A percentile compares a stretch with the other conserved stretches of the same genome.
Conservation (phyloP, 2,329 filamentous ascomycete species). For the Huntiella omanensis region DNA sequence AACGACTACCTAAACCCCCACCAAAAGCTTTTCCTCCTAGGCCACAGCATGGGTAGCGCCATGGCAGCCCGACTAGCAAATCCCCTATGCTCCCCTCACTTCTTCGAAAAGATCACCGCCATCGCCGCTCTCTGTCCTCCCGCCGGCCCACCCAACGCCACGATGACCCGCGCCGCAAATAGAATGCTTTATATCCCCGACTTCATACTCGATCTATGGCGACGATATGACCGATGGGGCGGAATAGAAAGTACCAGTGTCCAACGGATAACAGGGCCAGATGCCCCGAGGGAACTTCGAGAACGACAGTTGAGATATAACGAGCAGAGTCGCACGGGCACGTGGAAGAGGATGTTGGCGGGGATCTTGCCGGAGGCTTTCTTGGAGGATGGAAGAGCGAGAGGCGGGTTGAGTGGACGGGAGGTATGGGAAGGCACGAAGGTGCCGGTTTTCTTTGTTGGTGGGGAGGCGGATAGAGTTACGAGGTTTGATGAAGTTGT, state of each 20-base stretch:
- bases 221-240: conserved; percentile 60
- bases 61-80: conserved; percentile 52
- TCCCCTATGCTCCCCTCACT: conserved; percentile 20
- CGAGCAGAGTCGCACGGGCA: conserved; percentile 59
- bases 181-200: conserved; percentile 50
- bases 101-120: conserved; percentile 30
- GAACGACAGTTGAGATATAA: conserved; percentile 59
- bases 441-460: conserved; percentile 60
- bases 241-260: conserved; percentile 65
- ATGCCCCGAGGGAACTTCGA: conserved; percentile 46
- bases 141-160: conserved; percentile 39
- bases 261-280: conserved; percentile 50
- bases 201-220: conserved; percentile 56
- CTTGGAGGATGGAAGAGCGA: conserved; percentile 31
- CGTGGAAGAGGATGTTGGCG: conserved; percentile 66
- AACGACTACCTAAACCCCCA: conserved; percentile 46
- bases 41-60: conserved; percentile 79
- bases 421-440: conserved; percentile 54
- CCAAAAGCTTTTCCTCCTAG: conserved; percentile 63
- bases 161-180: conserved; percentile 25
- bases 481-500: conserved; percentile 54
- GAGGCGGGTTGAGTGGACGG: conserved; percentile 48
- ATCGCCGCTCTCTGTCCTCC: conserved; percentile 70
- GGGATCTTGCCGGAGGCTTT: conserved; percentile 40
- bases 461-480: conserved; percentile 56